These are phyloP conservation scores for Chimonanthus salicifolius DNA, from an alignment of 164 flowering plant genomes.

Conservation along the genomic window DNA sequence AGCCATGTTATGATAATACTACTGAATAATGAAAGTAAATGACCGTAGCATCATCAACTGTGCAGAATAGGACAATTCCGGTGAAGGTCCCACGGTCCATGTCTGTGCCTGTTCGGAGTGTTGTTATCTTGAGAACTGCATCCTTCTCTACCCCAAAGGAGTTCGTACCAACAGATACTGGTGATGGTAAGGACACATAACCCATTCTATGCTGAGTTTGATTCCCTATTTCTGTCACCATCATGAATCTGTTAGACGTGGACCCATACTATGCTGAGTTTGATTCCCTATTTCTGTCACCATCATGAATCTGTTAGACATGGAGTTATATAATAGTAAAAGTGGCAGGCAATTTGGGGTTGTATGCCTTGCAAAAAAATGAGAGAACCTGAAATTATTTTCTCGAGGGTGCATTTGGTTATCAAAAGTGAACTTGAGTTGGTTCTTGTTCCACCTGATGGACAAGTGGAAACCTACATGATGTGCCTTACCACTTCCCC, in stretches of 20 bases:
- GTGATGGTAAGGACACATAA: constrained; percentile 39
- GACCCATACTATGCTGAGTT: neutral
- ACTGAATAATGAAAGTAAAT: neutral
- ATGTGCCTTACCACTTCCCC: neutral
- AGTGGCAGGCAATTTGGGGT: no score
- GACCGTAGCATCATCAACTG: constrained; percentile 6
- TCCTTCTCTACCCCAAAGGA: constrained; percentile 43
- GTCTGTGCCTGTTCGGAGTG: constrained; percentile 63
- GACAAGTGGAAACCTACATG: neutral
- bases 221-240: no score
- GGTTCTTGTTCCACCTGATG: neutral
- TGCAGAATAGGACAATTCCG: constrained; percentile 44
- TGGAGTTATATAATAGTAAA: no score
- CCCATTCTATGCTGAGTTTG: neutral
- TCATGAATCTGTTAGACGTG: no score
- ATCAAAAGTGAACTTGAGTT: neutral
- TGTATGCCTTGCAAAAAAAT: no score
- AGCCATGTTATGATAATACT: neutral
- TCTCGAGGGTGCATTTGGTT: neutral
- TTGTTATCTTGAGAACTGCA: constrained; percentile 63
- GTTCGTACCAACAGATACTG: constrained; percentile 22
- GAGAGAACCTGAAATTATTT: no score
- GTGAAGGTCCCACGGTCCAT: constrained; percentile 56
- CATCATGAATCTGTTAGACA: no score
- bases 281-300: no score